These are phyloP conservation scores for Mycena galericulata DNA, from an alignment of 768 basidiomycete genomes.

Conservation along the genomic window DNA sequence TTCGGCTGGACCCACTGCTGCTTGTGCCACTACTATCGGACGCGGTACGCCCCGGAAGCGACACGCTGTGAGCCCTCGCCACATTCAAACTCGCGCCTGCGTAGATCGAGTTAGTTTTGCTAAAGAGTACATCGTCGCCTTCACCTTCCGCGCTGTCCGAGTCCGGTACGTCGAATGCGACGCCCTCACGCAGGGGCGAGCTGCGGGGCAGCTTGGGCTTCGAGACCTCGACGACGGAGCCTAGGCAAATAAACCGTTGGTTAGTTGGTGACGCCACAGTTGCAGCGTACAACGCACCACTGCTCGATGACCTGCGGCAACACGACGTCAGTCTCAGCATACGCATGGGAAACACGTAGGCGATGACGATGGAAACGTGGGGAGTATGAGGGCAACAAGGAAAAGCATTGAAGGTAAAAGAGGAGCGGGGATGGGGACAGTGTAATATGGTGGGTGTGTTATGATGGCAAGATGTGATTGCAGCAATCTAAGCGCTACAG, in stretches of 20 bases:
- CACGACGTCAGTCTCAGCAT: constrained; percentile 19
- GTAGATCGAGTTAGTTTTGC: background rate
- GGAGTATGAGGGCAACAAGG: background rate
- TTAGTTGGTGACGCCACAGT: background rate
- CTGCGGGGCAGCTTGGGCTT: background rate
- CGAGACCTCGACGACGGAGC: background rate
- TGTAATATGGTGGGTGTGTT: too few species aligned
- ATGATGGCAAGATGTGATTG: background rate
- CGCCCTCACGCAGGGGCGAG: constrained; percentile 28
- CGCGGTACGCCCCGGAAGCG: constrained; percentile 21
- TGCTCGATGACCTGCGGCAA: constrained; percentile 28
- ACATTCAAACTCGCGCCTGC: background rate
- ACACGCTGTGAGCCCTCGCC: background rate
- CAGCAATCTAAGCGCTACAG: constrained; percentile 16
- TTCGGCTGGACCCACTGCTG: constrained; percentile 23
- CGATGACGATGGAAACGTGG: background rate
- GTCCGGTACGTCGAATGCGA: constrained; percentile 15
- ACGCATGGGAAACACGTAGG: too few species aligned
- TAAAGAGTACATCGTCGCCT: background rate
- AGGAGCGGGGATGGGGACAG: background rate
- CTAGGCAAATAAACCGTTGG: background rate
- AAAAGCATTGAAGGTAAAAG: background rate
- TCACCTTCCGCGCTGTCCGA: background rate
- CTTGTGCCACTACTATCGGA: constrained; percentile 32
- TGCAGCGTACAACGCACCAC: constrained; percentile 8